Conservation (phyloP, 306 rosid genomes). For the Rosa lucieae region DNA sequence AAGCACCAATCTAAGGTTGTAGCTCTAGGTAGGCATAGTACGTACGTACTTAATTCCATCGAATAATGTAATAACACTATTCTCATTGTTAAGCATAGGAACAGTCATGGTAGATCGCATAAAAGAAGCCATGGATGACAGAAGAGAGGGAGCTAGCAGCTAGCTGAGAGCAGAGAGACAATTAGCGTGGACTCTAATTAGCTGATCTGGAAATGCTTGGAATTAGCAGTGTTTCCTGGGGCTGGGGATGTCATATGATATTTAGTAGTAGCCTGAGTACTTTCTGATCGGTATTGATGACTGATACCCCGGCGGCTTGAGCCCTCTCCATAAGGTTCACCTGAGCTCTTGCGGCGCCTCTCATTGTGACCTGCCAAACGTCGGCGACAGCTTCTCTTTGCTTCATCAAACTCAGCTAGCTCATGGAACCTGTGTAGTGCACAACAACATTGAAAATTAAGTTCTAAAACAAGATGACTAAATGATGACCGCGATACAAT, state of each 20-base stretch:
- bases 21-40: not conserved
- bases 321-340: conserved; percentile 52
- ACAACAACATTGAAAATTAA: not conserved
- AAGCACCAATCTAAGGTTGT: not conserved
- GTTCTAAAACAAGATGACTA: not conserved
- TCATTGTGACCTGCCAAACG: conserved; percentile 87
- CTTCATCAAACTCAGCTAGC: conserved; percentile 73
- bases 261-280: conserved; percentile 27
- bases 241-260: conserved; percentile 15
- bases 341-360: conserved; percentile 61
- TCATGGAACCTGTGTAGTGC: conserved; percentile 72
- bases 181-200: conserved; percentile 22
- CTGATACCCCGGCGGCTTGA: conserved; percentile 30
- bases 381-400: conserved; percentile 87
- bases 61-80: not conserved
- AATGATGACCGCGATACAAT: not conserved
- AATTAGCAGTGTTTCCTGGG: conserved; percentile 45
- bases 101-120: not conserved
- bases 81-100: not conserved
- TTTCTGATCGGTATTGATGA: conserved; percentile 25
- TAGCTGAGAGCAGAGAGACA: not conserved
- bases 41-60: not conserved
- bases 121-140: conserved; percentile 48
- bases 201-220: conserved; percentile 54
- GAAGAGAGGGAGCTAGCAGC: conserved; percentile 69